Evolutionary conservation across 192 early-diverging fungal genomes (phyloP), one percentile per base, ranked within the genome.

Genomic region (Podila minutissima): DNA sequence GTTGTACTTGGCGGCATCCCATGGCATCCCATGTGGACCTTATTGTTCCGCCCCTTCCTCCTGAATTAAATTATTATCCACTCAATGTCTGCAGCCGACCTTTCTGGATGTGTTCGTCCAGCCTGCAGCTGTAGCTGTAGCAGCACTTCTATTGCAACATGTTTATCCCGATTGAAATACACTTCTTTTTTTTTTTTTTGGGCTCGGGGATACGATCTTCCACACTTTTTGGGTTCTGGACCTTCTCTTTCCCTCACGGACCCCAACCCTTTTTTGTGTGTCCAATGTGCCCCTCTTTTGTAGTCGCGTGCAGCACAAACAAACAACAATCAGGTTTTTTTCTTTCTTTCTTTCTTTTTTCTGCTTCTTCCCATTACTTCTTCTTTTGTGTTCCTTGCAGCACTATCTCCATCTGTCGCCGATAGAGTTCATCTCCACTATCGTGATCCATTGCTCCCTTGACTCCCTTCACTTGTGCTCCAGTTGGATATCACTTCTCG

Each of bases 241-340:
- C 53, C 24, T 55, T 55, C 53, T 55, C 5, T 22, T 55, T 55
- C 20, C 24, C 53, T 55, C 53, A 55, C 53, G 53, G 53, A 22
- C 53, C 53, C 53, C 24, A 55, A 24, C 53, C 29, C 51, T 26
- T 55, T 22, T 55, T 55, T 55, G 7, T 55, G 20, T 53, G 8
- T 4, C 35, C 33, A 35, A 35, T 35, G 8, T 22, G 22, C 6
- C 0, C 50, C 5, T 7, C 50, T n/a, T 24, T 53, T 9, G 53
- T 26, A 2, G n/a, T 55, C 50, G 19, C 50, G 53, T 55, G n/a
- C 41, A 15, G 15, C 20, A 26, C 53, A 55, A 55, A 12, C 12
- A 61, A 61, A 33, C 59, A 32, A 61, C 26, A 61, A 28, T 61
- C 26, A 13, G 33, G 33, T 38, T 35, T 63, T 63, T 63, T 17